phyloP scores from a whole-genome alignment of 805 yeast genomes.

The Saccharomycopsis fodiens region DNA sequence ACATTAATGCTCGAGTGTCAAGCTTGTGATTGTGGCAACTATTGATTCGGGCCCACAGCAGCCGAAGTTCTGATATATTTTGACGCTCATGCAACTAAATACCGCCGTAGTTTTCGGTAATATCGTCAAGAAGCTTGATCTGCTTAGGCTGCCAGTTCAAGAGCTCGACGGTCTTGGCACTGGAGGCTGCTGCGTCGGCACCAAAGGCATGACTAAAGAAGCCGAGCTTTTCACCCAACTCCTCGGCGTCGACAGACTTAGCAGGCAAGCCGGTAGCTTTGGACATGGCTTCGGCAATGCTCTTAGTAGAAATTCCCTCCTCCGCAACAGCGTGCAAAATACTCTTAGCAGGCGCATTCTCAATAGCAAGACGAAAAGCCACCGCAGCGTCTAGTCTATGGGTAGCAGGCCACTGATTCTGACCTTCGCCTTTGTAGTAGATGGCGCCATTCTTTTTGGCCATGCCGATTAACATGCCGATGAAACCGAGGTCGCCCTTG shows the following conservation, averaged over 20 bases:
- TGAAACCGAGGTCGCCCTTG: conserved; percentile 25
- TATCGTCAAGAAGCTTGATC: conserved; percentile 24
- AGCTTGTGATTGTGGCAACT: too few relatives aligned
- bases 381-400: conserved; percentile 29
- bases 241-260: conserved; percentile 20
- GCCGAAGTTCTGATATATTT: too few relatives aligned
- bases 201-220: conserved; percentile 20
- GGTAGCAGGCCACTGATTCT: conserved; percentile 29
- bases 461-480: conserved; percentile 23
- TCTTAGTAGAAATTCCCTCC: conserved; percentile 22
- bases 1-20: not conserved
- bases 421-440: conserved; percentile 31
- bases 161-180: conserved; percentile 22
- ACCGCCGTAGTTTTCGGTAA: conserved; percentile 20
- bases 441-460: conserved; percentile 29
- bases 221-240: conserved; percentile 17
- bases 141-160: conserved; percentile 27
- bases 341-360: conserved; percentile 24
- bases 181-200: conserved; percentile 17
- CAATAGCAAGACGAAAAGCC: conserved; percentile 25
- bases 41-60: too few relatives aligned
- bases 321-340: conserved; percentile 26
- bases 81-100: too few relatives aligned
- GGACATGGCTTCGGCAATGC: conserved; percentile 26
- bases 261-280: conserved; percentile 20